These are phyloP conservation scores for Neoboletus subvelutipes DNA, from an alignment of 768 basidiomycete genomes.

Conservation along the genomic window DNA sequence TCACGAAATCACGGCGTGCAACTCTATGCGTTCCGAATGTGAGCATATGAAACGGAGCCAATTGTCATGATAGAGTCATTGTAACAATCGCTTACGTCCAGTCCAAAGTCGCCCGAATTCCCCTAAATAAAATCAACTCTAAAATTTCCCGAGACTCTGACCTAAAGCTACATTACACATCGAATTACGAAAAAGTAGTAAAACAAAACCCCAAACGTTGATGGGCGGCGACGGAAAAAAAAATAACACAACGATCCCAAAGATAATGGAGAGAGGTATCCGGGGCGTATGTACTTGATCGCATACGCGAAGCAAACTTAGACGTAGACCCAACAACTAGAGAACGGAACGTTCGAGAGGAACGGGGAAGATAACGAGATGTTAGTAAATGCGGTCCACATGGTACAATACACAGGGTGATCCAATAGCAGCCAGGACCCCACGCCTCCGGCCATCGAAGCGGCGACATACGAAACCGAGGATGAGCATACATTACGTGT, in stretches of 20 bases:
- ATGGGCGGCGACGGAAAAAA: background rate
- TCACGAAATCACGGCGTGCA: no score
- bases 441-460: background rate
- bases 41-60: no score
- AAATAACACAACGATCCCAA: background rate
- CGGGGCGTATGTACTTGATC: background rate
- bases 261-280: constrained; percentile 5
- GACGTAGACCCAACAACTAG: constrained; percentile 1
- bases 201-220: background rate
- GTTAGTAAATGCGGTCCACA: background rate
- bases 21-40: no score
- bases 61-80: no score
- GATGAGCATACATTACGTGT: constrained; percentile 2
- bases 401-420: constrained; percentile 16
- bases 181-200: background rate
- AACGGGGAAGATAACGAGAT: background rate
- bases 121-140: background rate
- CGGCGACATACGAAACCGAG: background rate
- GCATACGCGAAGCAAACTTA: background rate
- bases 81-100: no score
- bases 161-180: constrained; percentile 7
- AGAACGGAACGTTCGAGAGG: background rate
- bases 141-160: background rate
- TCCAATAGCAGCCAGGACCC: constrained; percentile 3
- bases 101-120: background rate